Conservation (phyloP, 2,329 filamentous ascomycete species). For the Fusarium tricinctum region DNA sequence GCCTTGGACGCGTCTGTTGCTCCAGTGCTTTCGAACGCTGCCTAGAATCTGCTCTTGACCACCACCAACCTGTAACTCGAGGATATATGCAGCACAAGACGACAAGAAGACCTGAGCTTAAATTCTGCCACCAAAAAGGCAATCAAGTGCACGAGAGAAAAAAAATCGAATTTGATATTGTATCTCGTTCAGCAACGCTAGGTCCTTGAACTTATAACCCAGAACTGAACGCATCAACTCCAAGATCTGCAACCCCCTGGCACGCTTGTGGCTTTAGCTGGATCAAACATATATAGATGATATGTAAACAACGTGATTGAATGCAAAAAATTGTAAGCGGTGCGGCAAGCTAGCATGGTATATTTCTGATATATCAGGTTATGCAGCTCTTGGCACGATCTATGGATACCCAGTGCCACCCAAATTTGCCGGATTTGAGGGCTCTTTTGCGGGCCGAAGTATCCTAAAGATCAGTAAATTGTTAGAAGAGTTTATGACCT, state of each 20-base stretch:
- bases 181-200: neutral
- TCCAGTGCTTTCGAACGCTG: conserved; percentile 4
- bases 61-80: neutral
- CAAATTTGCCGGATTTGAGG: conserved; percentile 8
- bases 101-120: neutral
- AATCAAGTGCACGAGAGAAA: neutral
- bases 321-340: neutral
- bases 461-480: conserved; percentile 8
- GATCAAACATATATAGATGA: neutral
- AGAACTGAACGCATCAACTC: neutral
- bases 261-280: conserved; percentile 16
- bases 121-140: too few species aligned
- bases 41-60: neutral
- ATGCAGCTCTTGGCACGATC: conserved; percentile 36
- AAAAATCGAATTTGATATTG: neutral
- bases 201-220: conserved; percentile 22
- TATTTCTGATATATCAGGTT: conserved; percentile 35
- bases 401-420: conserved; percentile 10
- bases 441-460: neutral
- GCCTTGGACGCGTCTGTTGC: neutral
- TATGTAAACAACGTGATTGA: neutral
- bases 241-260: conserved; percentile 19
- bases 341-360: neutral
- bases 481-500: conserved; percentile 8
- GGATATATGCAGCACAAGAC: neutral